Evolutionary conservation across 768 basidiomycete species (phyloP).

Genomic region (Pisolithus tinctorius): DNA sequence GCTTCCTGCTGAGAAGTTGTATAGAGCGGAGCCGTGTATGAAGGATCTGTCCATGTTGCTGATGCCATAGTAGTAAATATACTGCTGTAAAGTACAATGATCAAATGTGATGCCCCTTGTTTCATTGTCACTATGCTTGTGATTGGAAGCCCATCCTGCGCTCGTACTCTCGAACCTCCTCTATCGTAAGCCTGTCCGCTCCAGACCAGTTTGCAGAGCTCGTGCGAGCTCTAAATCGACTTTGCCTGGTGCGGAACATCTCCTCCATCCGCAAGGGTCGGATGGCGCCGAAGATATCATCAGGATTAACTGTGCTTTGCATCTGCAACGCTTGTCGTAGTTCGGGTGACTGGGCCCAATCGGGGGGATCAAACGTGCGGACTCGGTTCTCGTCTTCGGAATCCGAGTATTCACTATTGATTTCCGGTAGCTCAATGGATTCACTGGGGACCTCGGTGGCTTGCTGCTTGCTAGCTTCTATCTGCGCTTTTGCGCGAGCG

Average conservation of each 20-base stretch:
- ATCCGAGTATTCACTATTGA: conserved; percentile 95
- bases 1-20: too few relatives aligned
- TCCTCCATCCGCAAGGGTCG: conserved; percentile 88
- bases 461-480: conserved; percentile 49
- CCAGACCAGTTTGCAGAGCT: conserved; percentile 96
- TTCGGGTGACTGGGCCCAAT: conserved; percentile 91
- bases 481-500: conserved; percentile 61
- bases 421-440: conserved; percentile 88
- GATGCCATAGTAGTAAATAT: too few relatives aligned
- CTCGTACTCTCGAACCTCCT: conserved; percentile 85
- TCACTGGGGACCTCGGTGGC: conserved; percentile 56
- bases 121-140: conserved; percentile 9
- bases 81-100: too few relatives aligned
- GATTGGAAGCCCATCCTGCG: conserved; percentile 79
- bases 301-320: conserved; percentile 85
- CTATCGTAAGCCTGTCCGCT: conserved; percentile 76
- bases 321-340: conserved; percentile 69
- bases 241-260: conserved; percentile 74
- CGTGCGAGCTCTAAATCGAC: conserved; percentile 80
- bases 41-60: too few relatives aligned
- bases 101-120: background rate
- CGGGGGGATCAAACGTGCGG: conserved; percentile 66
- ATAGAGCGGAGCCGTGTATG: too few relatives aligned
- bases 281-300: conserved; percentile 89
- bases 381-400: conserved; percentile 85